phyloP scores from a whole-genome alignment of 1,139 yeast genomes.

The Pichia sp. region DNA sequence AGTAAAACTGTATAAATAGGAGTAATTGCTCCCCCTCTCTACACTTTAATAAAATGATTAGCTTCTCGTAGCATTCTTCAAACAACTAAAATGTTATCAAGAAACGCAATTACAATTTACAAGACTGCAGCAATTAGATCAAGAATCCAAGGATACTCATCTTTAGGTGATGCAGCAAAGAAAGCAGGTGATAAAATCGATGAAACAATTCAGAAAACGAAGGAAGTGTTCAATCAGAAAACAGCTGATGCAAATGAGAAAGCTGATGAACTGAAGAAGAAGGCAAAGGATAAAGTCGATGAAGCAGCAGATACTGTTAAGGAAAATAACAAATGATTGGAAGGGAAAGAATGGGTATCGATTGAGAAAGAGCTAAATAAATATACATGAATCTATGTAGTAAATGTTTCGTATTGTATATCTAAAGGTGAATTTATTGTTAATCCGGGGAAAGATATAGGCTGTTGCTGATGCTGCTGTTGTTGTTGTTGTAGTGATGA shows the following conservation, averaged over 20 bases:
- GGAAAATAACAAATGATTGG: neutral
- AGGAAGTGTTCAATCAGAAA: conserved; percentile 11
- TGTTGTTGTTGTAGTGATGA: neutral
- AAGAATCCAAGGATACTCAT: conserved; percentile 2
- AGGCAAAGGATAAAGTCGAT: conserved; percentile 3
- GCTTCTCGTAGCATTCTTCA: too few species aligned
- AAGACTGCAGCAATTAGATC: neutral
- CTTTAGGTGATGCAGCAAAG: conserved; percentile 10
- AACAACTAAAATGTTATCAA: too few species aligned
- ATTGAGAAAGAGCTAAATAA: too few species aligned
- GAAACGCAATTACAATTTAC: too few species aligned
- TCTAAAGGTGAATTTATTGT: neutral
- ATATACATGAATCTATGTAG: too few species aligned
- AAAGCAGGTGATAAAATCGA: conserved; percentile 9
- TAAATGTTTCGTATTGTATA: neutral
- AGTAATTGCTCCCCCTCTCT: too few species aligned
- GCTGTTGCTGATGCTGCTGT: neutral
- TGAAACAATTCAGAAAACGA: conserved; percentile 8
- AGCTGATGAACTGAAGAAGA: conserved; percentile 5
- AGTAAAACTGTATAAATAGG: too few species aligned
- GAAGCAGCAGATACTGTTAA: conserved; percentile 1
- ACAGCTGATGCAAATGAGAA: conserved; percentile 10
- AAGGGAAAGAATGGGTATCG: too few species aligned
- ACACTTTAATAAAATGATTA: too few species aligned
- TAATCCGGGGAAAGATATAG: neutral